These are phyloP conservation scores for Astrephomene gubernaculifera DNA, from an alignment of 139 green algal species.

Conservation along the genomic window DNA sequence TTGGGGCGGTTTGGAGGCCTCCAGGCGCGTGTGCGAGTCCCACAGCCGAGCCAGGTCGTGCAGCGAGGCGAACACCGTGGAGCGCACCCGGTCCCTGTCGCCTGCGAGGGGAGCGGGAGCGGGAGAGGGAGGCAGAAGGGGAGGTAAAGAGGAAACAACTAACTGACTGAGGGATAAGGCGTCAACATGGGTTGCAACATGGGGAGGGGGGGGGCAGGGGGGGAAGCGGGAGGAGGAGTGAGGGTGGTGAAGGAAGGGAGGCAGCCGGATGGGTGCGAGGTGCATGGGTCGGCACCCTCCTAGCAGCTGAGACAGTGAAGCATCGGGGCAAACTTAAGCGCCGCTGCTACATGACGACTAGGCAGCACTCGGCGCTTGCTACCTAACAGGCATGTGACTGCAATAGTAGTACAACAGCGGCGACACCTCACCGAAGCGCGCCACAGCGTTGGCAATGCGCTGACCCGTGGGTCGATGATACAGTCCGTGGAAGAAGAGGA, in stretches of 20 bases:
- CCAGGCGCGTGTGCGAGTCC: slow-evolving; percentile 11
- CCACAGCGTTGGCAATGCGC: not conserved
- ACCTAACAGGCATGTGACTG: not conserved
- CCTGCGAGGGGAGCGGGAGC: not conserved
- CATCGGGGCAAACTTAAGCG: too few relatives aligned
- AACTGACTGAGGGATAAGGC: not conserved
- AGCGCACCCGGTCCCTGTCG: not conserved
- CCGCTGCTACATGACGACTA: not conserved
- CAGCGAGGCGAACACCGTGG: slow-evolving; percentile 33
- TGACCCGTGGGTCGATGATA: slow-evolving; percentile 10
- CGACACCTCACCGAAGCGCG: slow-evolving; percentile 18
- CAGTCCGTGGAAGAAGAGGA: slow-evolving; percentile 19
- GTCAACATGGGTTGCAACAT: not conserved
- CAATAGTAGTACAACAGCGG: not conserved
- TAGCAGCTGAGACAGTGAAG: too few relatives aligned
- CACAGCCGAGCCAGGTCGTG: slow-evolving; percentile 28
- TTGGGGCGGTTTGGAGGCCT: slow-evolving; percentile 28
- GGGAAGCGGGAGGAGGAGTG: not conserved
- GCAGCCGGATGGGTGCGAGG: too few relatives aligned
- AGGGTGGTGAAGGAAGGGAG: too few relatives aligned
- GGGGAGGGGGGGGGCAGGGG: not conserved
- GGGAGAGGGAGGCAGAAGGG: too few relatives aligned
- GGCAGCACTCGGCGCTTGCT: not conserved
- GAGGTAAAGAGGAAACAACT: not conserved
- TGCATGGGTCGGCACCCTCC: too few relatives aligned